phyloP scores from a whole-genome alignment of 2,329 filamentous ascomycete genomes.

The Torrubiella hemipterigena region DNA sequence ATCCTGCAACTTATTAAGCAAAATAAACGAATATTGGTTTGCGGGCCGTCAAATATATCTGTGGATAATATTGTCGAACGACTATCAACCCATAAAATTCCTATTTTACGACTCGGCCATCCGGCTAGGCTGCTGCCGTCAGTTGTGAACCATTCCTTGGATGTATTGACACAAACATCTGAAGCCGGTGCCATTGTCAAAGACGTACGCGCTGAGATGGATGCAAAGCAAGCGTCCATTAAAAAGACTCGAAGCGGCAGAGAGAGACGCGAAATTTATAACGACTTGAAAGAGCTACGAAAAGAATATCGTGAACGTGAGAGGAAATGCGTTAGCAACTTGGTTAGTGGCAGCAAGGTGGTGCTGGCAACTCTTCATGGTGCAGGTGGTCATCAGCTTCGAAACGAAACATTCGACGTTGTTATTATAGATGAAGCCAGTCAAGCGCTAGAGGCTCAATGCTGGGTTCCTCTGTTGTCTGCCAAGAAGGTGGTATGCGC shows the following conservation, averaged over 20 bases:
- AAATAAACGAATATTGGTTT: conserved; percentile 71
- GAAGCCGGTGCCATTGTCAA: conserved; percentile 82
- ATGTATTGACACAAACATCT: conserved; percentile 80
- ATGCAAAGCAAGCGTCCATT: conserved; percentile 78
- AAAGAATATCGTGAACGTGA: conserved; percentile 85
- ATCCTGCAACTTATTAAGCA: conserved; percentile 79
- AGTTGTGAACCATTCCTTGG: conserved; percentile 79
- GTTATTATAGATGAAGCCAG: conserved; percentile 94
- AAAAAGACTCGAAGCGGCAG: conserved; percentile 73
- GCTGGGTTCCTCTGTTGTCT: conserved; percentile 80
- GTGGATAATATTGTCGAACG: conserved; percentile 98
- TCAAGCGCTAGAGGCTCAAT: conserved; percentile 91
- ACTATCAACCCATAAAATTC: conserved; percentile 69
- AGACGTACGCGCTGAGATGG: conserved; percentile 87
- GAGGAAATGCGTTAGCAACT: conserved; percentile 61
- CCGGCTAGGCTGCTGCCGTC: conserved; percentile 82
- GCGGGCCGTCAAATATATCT: conserved; percentile 90
- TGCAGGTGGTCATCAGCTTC: conserved; percentile 73
- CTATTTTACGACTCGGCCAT: conserved; percentile 83
- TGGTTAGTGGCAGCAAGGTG: conserved; percentile 70
- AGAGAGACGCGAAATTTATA: conserved; percentile 73
- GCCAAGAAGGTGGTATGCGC: conserved; percentile 81
- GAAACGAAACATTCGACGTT: conserved; percentile 74
- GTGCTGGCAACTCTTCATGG: conserved; percentile 90
- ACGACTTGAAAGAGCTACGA: conserved; percentile 70